Base-by-base conservation (phyloP, 176 grass and related monocot species). In the Phragmites australis region DNA sequence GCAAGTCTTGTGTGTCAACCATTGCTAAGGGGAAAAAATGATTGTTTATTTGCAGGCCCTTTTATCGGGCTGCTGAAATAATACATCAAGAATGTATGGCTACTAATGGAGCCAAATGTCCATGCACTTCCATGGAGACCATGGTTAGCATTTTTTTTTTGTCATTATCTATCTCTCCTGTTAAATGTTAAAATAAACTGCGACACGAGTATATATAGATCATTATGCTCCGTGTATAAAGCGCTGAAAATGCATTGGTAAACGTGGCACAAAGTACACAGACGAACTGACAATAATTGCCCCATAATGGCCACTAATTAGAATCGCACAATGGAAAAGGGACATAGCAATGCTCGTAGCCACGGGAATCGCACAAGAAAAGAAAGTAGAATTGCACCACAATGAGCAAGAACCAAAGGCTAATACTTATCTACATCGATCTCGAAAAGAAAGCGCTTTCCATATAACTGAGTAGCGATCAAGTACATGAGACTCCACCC, bases 251-350 rank as follows among this genome's bases (percentile, higher is more conserved):
- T 60, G 39, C 68, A 39, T 23, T 22, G 46, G 46, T 16, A 19
- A 25, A 7, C n/a, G 41, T 29, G 5, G 14, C 29, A 47, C 31
- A n/a, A 71, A 78, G 57, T 30, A 78, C 56, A 48, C 37, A 25
- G 37, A 39, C 37, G 80, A 57, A 44, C 19, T 26, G 37, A 55
- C 12, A 50, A 47, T 10, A 46, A 44, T 15, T 27, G 46, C 62
- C 42, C 2, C 73, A 11, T 58, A 71, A 32, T 83, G 86, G 80
- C 58, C 86, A 78, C 66, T 84, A 27, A 5, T n/a, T n/a, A 11
- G 75, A 74, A 84, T 50, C 75, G 68, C 86, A 74, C 49, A 19
- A 41, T 6, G 50, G 23, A 15, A 32, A 69, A 75, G 48, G 62
- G 8, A 3, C 13, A 29, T 23, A 46, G 8, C 22, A 77, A 57